Conservation (phyloP, 179 eudicot genomes). For the Beta macrorhiza region DNA sequence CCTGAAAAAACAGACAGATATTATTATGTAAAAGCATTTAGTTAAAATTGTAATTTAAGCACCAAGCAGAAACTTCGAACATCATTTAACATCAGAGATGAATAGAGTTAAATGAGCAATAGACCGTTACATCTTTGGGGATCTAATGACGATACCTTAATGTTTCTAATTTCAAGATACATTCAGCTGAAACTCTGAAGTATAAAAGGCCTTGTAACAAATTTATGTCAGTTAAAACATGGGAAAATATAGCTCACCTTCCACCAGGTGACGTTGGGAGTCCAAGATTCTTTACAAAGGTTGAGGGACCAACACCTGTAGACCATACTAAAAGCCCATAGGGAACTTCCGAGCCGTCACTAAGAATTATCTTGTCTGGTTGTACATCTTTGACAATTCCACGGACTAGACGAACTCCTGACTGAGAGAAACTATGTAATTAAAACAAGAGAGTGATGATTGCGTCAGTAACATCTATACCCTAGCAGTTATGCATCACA, state of each 20-base stretch:
- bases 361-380: conserved; percentile 66
- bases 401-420: conserved; percentile 95
- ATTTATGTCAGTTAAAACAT: not conserved
- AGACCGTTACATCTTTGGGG: not conserved
- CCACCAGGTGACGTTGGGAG: conserved; percentile 86
- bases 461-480: conserved; percentile 11
- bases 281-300: conserved; percentile 62
- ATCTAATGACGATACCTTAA: not conserved
- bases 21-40: not conserved
- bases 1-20: conserved; percentile 38
- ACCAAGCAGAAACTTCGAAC: not conserved
- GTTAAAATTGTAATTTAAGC: not conserved
- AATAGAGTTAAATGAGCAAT: not conserved
- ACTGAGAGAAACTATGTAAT: conserved; percentile 54
- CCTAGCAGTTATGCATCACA: not conserved
- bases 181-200: not conserved
- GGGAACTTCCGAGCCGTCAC: conserved; percentile 85
- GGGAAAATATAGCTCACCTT: conserved; percentile 45
- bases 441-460: conserved; percentile 6
- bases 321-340: conserved; percentile 98
- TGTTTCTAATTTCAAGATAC: not conserved
- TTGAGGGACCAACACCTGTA: conserved; percentile 96
- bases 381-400: conserved; percentile 94
- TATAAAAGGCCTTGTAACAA: not conserved
- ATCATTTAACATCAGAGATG: not conserved